Percentiles rank a stretch among this genome's conserved stretches.
phyloP scores from a whole-genome alignment of 495 filamentous ascomycete genomes.

The Daldinia bambusicola region DNA sequence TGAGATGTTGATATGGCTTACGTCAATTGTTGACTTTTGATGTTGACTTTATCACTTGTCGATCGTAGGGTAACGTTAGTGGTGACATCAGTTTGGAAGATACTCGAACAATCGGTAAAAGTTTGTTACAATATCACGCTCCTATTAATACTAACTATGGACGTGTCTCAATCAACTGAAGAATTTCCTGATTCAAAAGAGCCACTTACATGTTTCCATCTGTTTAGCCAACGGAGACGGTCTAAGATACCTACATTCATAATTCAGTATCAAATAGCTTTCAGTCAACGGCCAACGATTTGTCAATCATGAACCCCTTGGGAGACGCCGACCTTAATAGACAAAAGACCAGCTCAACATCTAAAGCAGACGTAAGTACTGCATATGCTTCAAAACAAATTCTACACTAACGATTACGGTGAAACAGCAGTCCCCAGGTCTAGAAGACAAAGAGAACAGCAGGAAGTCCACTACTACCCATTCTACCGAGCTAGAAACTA shows the following conservation, averaged over 20 bases:
- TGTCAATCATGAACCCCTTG: not conserved
- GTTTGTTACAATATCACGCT: not conserved
- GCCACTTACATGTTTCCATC: not conserved
- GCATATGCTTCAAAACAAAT: not conserved
- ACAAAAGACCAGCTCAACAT: not conserved
- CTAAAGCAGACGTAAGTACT: not conserved
- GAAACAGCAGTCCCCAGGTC: not conserved
- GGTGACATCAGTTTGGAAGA: not conserved
- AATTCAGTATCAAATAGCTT: not conserved
- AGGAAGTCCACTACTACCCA: not conserved
- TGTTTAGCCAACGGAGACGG: not conserved
- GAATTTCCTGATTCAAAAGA: too few species aligned
- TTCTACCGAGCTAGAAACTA: not conserved
- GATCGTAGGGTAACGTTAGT: not conserved
- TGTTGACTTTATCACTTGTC: not conserved
- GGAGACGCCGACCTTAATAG: not conserved
- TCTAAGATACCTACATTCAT: not conserved
- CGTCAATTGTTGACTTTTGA: conserved; percentile 2
- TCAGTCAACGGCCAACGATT: not conserved
- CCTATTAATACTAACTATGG: not conserved
- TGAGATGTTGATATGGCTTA: not conserved
- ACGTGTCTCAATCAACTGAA: not conserved
- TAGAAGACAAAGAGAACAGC: conserved; percentile 9
- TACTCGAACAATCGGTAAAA: not conserved
- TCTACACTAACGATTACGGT: not conserved